Base-by-base conservation (phyloP, 192 early-diverging fungal genomes). In the Entomortierella beljakovae region DNA sequence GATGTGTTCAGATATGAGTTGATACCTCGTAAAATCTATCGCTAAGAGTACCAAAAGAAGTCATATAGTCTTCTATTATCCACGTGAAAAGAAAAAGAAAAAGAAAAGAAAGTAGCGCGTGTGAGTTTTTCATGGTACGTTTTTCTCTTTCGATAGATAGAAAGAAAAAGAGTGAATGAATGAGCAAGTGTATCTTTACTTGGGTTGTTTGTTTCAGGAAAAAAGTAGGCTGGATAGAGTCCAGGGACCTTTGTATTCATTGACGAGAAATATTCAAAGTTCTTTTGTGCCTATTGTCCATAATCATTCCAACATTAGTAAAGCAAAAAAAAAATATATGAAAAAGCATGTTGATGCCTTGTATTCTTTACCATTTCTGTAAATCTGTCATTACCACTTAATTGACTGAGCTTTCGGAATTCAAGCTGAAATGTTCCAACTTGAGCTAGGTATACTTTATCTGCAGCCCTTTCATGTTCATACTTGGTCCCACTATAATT, bases 371-470 rank as follows among this genome's bases (percentile, higher is more conserved):
- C 92, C 22, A 85, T 64, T 31, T 86, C 74, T 70, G 80, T 70
- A 75, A 90, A 94, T 64, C 72, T 88, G 38, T 80, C 38, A 56
- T 92, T 73, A 13, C 83, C 82, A 0, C 91, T 93, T 11, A 92
- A 49, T 38, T 89, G 79, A 4, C 85, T 71, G n/a, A 95, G 83
- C 32, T 91, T 89, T 37, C 90, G 89, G 70, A 90, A 91, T 81
- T 93, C 92, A 8, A 94, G 68, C 81, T 93, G 92, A 31, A 93
- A 57, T 0, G 92, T 89, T n/a, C 91, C 89, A 1, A 88, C 89
- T 80, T 93, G 90, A 7, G 89, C 84, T 48, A 87, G 31, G 8
- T 57, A 74, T 9, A 74, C 57, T 15, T 67, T 74, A 18, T 62
- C 60, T 15, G 15, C 9, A 20, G 59, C 9, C n/a, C 33, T 49